These are phyloP conservation scores for Tuber aestivum DNA, from an alignment of 495 filamentous ascomycete genomes.

Conservation along the genomic window DNA sequence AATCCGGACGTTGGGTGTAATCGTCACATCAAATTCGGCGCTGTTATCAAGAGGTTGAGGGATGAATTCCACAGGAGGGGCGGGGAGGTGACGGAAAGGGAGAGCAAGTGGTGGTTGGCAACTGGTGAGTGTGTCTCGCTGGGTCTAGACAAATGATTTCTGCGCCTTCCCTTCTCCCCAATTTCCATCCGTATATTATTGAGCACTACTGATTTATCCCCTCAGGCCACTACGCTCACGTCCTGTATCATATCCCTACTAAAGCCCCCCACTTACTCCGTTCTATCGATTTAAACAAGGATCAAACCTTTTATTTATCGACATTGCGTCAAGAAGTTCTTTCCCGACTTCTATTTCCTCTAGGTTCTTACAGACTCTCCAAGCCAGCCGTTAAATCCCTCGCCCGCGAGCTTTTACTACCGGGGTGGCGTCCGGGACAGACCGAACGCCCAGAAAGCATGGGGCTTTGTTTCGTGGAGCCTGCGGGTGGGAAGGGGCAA, in stretches of 20 bases:
- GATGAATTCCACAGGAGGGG: constrained; percentile 16
- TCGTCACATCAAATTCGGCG: constrained; percentile 39
- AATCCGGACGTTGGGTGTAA: constrained; percentile 42
- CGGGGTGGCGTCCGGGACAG: constrained; percentile 37
- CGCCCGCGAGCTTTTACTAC: constrained; percentile 30
- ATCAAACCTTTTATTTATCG: constrained; percentile 41
- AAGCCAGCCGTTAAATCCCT: constrained; percentile 35
- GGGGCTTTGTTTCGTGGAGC: constrained; percentile 41
- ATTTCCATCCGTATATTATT: background rate
- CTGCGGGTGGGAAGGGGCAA: constrained; percentile 25
- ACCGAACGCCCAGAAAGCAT: constrained; percentile 37
- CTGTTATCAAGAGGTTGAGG: constrained; percentile 28
- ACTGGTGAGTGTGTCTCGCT: constrained; percentile 23
- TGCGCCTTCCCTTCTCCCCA: background rate
- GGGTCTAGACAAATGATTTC: constrained; percentile 6
- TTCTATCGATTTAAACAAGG: constrained; percentile 37
- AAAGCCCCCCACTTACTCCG: constrained; percentile 30
- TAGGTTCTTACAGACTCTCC: constrained; percentile 27
- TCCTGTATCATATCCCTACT: constrained; percentile 27
- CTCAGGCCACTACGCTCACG: constrained; percentile 29
- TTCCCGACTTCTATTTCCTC: constrained; percentile 34
- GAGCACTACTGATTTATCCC: constrained; percentile 2
- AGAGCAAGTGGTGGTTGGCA: constrained; percentile 40
- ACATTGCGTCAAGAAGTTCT: constrained; percentile 26
- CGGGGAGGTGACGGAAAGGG: background rate